These are phyloP conservation scores for Emmonsiellopsis sp. DNA, from an alignment of 2,329 filamentous ascomycete genomes.

Conservation along the genomic window DNA sequence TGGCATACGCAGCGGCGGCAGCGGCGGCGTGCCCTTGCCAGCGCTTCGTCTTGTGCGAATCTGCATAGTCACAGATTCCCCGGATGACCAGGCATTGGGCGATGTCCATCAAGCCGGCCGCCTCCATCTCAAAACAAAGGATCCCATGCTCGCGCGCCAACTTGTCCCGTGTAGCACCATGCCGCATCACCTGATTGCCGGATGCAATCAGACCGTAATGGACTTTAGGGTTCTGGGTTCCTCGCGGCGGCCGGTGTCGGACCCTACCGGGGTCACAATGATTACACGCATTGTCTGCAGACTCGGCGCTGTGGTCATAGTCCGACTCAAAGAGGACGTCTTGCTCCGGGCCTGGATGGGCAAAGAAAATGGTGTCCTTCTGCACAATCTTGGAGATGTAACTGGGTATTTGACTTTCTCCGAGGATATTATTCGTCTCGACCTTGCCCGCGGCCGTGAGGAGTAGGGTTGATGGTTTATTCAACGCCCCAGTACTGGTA, in stretches of 20 bases:
- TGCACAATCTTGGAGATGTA: slow-evolving; percentile 11
- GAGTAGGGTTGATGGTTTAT: slow-evolving; percentile 10
- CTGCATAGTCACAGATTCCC: slow-evolving; percentile 34
- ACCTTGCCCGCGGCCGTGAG: slow-evolving; percentile 13
- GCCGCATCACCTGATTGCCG: slow-evolving; percentile 17
- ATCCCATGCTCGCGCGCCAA: slow-evolving; percentile 9
- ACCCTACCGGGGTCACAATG: background rate
- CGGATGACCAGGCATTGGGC: slow-evolving; percentile 32
- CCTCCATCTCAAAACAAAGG: slow-evolving; percentile 21
- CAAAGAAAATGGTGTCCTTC: slow-evolving; percentile 11
- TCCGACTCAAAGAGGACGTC: slow-evolving; percentile 16
- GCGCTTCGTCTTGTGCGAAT: slow-evolving; percentile 29
- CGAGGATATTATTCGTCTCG: slow-evolving; percentile 12
- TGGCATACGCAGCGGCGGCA: slow-evolving; percentile 21
- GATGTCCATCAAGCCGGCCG: slow-evolving; percentile 8
- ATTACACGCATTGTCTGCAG: background rate
- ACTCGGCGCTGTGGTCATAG: slow-evolving; percentile 10
- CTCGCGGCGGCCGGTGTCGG: background rate
- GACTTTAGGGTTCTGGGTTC: slow-evolving; percentile 4
- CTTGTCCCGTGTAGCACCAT: slow-evolving; percentile 9
- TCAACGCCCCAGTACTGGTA: slow-evolving; percentile 5
- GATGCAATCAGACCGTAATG: slow-evolving; percentile 19
- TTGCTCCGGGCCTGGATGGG: slow-evolving; percentile 7
- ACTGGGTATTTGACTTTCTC: slow-evolving; percentile 8
- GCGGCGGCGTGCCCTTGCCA: slow-evolving; percentile 30